Conservation (phyloP, 73 alveolate genomes). For the Paramecium tetraurelia region DNA sequence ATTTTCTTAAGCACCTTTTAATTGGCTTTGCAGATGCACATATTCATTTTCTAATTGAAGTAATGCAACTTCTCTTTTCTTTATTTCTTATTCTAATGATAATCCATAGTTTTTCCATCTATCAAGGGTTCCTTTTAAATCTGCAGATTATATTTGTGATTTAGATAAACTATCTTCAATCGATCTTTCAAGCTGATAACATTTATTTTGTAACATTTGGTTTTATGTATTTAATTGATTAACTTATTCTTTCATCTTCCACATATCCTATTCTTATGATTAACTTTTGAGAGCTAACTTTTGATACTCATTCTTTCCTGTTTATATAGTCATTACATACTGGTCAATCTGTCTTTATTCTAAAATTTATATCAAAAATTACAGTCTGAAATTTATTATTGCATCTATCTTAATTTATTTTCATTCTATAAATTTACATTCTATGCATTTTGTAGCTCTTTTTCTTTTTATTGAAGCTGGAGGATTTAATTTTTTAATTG, state of each 20-base stretch:
- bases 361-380: neutral
- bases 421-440: neutral
- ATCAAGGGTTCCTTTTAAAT: neutral
- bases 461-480: neutral
- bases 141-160: neutral
- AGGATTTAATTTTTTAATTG: neutral
- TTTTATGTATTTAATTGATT: neutral
- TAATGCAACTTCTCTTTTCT: slow-evolving; percentile 7
- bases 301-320: neutral
- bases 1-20: neutral
- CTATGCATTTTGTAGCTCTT: neutral
- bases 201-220: neutral
- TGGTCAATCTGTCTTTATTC: neutral
- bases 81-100: slow-evolving; percentile 4
- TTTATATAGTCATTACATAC: neutral
- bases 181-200: neutral
- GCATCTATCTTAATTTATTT: neutral
- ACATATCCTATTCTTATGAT: neutral
- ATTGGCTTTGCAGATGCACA: neutral
- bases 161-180: neutral
- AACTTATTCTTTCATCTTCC: neutral
- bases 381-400: neutral
- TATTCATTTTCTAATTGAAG: neutral
- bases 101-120: slow-evolving; percentile 26
- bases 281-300: neutral